Conservation (phyloP, 768 basidiomycete species). For the Mycena haematopus region DNA sequence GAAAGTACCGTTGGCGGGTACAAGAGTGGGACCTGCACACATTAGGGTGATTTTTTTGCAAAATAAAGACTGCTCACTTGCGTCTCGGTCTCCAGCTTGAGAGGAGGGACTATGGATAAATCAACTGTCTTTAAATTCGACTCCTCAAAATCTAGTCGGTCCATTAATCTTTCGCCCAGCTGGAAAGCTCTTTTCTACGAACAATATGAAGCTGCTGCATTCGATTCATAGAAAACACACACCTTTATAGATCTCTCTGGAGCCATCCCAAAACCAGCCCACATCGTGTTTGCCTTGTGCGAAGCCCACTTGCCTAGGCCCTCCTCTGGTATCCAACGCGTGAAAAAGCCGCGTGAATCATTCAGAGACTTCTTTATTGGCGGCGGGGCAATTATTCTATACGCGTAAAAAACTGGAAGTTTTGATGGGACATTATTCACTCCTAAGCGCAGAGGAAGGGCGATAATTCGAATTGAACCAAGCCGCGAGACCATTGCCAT, state of each 20-base stretch:
- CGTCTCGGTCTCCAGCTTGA: conserved; percentile 19
- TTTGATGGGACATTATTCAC: conserved; percentile 12
- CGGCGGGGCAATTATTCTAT: conserved; percentile 34
- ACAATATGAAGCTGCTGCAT: not conserved
- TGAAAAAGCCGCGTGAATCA: conserved; percentile 32
- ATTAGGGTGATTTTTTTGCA: too few relatives aligned
- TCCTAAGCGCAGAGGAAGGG: conserved; percentile 48
- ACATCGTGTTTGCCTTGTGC: conserved; percentile 45
- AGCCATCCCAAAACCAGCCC: conserved; percentile 54
- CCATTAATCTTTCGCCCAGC: conserved; percentile 56
- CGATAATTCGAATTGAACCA: conserved; percentile 50
- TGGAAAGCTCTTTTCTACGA: conserved; percentile 49
- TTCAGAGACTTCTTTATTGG: conserved; percentile 13
- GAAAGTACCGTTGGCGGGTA: conserved; percentile 25
- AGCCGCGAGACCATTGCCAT: conserved; percentile 14
- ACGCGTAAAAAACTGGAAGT: conserved; percentile 51
- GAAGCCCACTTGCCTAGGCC: conserved; percentile 37
- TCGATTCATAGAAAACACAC: not conserved
- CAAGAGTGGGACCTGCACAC: conserved; percentile 18
- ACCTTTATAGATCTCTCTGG: conserved; percentile 58
- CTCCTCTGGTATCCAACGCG: conserved; percentile 28
- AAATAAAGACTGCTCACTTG: not conserved
- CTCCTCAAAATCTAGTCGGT: conserved; percentile 61
- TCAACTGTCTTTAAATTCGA: conserved; percentile 56
- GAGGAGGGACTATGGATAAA: conserved; percentile 50